Evolutionary conservation across 2,329 filamentous ascomycete genomes (phyloP).

Genomic region (Simplicillium aogashimaense): DNA sequence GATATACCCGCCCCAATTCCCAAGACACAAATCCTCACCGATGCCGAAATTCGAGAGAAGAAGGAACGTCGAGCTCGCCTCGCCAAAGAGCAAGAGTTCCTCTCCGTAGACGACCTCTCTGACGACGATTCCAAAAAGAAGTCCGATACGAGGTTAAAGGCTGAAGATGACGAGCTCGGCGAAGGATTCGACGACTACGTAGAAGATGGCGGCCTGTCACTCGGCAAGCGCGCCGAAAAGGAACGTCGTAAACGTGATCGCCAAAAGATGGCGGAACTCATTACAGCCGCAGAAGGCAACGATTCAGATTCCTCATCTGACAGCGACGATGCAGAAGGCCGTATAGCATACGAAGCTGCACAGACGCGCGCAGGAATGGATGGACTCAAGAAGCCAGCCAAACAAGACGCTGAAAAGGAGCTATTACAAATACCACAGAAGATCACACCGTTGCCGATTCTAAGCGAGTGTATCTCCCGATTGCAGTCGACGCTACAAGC

Average conservation of each 20-base stretch:
- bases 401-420: constrained; percentile 22
- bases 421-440: constrained; percentile 54
- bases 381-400: constrained; percentile 41
- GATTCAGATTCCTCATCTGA: constrained; percentile 57
- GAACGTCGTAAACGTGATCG: constrained; percentile 58
- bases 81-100: constrained; percentile 58
- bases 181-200: constrained; percentile 92
- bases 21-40: constrained; percentile 57
- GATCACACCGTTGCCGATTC: constrained; percentile 67
- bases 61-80: constrained; percentile 80
- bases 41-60: constrained; percentile 80
- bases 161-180: constrained; percentile 83
- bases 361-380: constrained; percentile 86
- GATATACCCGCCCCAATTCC: constrained; percentile 18
- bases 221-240: constrained; percentile 70
- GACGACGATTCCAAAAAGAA: constrained; percentile 46
- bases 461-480: constrained; percentile 56
- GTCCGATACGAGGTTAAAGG: constrained; percentile 63
- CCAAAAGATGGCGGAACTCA: constrained; percentile 73
- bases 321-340: constrained; percentile 53
- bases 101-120: constrained; percentile 54
- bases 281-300: constrained; percentile 64
- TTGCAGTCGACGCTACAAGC: constrained; percentile 51
- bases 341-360: constrained; percentile 76
- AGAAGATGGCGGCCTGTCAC: constrained; percentile 68